phyloP scores from a whole-genome alignment of 176 grass and related monocot species.

The Musa acuminata region DNA sequence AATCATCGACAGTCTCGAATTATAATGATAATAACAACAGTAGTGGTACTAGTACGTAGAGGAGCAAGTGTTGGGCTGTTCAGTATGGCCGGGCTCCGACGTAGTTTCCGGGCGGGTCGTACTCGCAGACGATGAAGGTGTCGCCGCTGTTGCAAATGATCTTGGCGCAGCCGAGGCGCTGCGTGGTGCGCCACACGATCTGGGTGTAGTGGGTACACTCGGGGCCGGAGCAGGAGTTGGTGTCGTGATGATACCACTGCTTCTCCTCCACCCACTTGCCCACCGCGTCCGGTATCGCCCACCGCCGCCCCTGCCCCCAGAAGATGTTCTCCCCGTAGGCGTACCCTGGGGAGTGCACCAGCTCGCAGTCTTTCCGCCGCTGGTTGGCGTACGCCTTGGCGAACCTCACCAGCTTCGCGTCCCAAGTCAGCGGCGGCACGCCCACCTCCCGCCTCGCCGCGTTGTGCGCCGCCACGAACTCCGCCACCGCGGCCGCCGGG shows the following conservation, averaged over 20 bases:
- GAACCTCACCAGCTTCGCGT: slow-evolving; percentile 13
- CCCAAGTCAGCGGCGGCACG: slow-evolving; percentile 37
- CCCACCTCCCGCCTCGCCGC: slow-evolving; percentile 27
- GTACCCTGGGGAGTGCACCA: slow-evolving; percentile 40
- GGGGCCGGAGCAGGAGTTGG: slow-evolving; percentile 17
- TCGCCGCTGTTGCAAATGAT: slow-evolving; percentile 39
- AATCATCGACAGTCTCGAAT: not conserved
- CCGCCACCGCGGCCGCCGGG: not conserved
- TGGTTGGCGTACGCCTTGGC: slow-evolving; percentile 30
- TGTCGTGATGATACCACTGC: slow-evolving; percentile 12
- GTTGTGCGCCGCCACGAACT: slow-evolving; percentile 38
- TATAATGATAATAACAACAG: not conserved
- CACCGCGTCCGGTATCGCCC: slow-evolving; percentile 23
- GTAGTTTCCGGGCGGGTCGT: slow-evolving; percentile 57
- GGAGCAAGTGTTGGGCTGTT: not conserved
- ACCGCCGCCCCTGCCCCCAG: slow-evolving; percentile 34
- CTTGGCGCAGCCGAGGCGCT: slow-evolving; percentile 34
- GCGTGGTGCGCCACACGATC: slow-evolving; percentile 28
- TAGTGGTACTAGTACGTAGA: too few species aligned
- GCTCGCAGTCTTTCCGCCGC: slow-evolving; percentile 34
- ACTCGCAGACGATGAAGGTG: slow-evolving; percentile 50
- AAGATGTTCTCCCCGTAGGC: slow-evolving; percentile 53
- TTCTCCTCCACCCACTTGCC: slow-evolving; percentile 35
- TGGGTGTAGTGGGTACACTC: slow-evolving; percentile 42
- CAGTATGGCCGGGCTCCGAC: slow-evolving; percentile 33